phyloP scores from a whole-genome alignment of 78 protist genomes.

The Dictyostelium firmibasis region DNA sequence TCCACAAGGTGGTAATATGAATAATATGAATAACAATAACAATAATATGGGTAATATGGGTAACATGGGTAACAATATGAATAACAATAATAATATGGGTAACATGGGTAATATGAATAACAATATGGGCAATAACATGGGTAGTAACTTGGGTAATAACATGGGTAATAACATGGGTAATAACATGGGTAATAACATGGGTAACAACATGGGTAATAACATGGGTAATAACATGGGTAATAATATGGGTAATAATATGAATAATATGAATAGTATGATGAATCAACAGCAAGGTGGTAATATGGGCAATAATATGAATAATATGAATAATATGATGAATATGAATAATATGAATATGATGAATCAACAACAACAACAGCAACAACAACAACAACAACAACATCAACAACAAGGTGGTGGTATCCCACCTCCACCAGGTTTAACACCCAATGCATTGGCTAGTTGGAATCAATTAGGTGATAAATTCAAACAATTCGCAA shows the following conservation, averaged over 20 bases:
- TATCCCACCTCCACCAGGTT: conserved; percentile 63
- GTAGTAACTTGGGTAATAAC: not conserved
- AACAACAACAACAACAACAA: not conserved
- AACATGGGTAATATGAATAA: not conserved
- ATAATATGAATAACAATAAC: not conserved
- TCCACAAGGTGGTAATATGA: not conserved
- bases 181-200: not conserved
- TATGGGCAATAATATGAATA: not conserved
- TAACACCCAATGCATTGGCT: conserved; percentile 26
- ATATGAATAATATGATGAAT: not conserved
- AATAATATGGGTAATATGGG: not conserved
- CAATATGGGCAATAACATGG: not conserved
- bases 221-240: not conserved
- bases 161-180: conserved; percentile 11
- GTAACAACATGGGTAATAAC: not conserved
- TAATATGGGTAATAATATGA: not conserved
- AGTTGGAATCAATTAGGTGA: conserved; percentile 42
- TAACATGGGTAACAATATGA: not conserved
- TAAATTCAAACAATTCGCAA: conserved; percentile 11
- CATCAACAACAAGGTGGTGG: not conserved
- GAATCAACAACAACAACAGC: not conserved
- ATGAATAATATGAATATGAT: not conserved
- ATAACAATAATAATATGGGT: not conserved
- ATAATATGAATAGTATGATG: not conserved
- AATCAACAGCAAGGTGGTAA: not conserved